phyloP scores from a whole-genome alignment of 1,284 basidiomycete species.

The Naganishia cerealis region DNA sequence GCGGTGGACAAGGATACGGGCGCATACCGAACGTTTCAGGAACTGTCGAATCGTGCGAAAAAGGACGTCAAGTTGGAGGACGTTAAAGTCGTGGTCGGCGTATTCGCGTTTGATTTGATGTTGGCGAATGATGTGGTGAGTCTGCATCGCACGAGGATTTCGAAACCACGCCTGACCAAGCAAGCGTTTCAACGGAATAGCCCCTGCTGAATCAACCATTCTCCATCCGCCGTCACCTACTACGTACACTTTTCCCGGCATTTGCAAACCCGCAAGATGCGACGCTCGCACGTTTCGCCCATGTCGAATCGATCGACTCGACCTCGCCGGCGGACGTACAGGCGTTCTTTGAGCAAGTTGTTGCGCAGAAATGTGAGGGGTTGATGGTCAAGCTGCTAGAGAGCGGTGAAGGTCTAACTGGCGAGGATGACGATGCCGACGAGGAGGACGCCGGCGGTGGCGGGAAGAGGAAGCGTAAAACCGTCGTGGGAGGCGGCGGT shows the following conservation, averaged over 20 bases:
- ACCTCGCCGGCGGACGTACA: conserved; percentile 64
- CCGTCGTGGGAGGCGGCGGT: conserved; percentile 33
- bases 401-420: conserved; percentile 48
- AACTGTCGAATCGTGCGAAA: conserved; percentile 88
- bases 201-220: conserved; percentile 71
- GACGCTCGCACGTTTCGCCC: conserved; percentile 67
- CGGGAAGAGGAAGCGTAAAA: conserved; percentile 37
- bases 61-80: conserved; percentile 97
- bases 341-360: conserved; percentile 74
- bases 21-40: conserved; percentile 93
- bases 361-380: conserved; percentile 83
- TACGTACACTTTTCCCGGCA: conserved; percentile 65
- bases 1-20: conserved; percentile 84
- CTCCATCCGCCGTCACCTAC: conserved; percentile 67
- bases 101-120: conserved; percentile 93
- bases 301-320: conserved; percentile 75
- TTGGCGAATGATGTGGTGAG: conserved; percentile 88
- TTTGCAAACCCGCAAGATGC: conserved; percentile 51
- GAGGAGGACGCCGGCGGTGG: conserved; percentile 36
- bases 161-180: neutral
- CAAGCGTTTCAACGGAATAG: conserved; percentile 51
- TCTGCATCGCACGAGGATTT: conserved; percentile 13
- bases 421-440: conserved; percentile 46
- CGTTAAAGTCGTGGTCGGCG: conserved; percentile 90
- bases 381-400: conserved; percentile 84